phyloP scores from a whole-genome alignment of 78 protist species.

The Dictyostelium intermedium region DNA sequence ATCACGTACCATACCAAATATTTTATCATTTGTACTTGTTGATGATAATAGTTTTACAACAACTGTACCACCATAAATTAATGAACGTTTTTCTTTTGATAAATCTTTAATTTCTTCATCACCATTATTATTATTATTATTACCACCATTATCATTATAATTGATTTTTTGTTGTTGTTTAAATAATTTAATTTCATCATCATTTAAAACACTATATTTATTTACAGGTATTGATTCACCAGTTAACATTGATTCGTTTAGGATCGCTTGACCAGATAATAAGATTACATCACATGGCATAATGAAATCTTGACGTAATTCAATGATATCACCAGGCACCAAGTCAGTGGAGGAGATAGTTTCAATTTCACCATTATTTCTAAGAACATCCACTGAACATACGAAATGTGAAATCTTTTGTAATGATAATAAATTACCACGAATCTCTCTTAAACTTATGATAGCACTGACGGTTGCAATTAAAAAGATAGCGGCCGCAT shows the following conservation, averaged over 20 bases:
- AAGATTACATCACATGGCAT: slow-evolving; percentile 94
- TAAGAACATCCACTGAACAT: neutral
- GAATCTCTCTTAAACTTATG: slow-evolving; percentile 21
- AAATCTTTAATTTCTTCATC: neutral
- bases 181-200: neutral
- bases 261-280: slow-evolving; percentile 91
- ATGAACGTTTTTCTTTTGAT: slow-evolving; percentile 13
- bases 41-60: slow-evolving; percentile 3
- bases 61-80: slow-evolving; percentile 46
- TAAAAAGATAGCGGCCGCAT: slow-evolving; percentile 86
- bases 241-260: slow-evolving; percentile 98
- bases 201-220: slow-evolving; percentile 36
- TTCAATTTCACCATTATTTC: slow-evolving; percentile 32
- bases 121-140: neutral
- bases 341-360: neutral
- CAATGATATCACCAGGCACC: slow-evolving; percentile 71
- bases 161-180: neutral
- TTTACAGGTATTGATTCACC: slow-evolving; percentile 96
- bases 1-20: slow-evolving; percentile 33
- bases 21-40: neutral
- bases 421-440: slow-evolving; percentile 37
- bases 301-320: neutral
- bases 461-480: slow-evolving; percentile 82
- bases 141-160: neutral
- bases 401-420: slow-evolving; percentile 39